Conservation (phyloP, 2,329 filamentous ascomycete species). For the Monosporascus sp. region DNA sequence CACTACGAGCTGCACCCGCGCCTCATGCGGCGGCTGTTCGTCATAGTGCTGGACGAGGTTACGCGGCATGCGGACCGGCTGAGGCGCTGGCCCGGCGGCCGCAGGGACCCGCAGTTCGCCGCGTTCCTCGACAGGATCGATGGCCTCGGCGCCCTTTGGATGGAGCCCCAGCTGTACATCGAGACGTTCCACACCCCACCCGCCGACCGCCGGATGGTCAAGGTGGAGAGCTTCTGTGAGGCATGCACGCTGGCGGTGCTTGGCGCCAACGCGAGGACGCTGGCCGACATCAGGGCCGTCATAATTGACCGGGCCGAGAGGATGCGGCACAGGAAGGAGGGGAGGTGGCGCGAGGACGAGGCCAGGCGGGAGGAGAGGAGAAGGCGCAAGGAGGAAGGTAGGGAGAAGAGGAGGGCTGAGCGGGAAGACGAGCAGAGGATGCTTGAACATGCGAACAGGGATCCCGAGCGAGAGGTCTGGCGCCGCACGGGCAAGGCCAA, state of each 20-base stretch:
- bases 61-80: slow-evolving; percentile 25
- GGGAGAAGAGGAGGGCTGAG: not conserved
- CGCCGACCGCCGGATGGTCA: slow-evolving; percentile 23
- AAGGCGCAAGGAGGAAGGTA: not conserved
- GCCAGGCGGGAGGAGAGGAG: not conserved
- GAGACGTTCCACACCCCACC: slow-evolving; percentile 27
- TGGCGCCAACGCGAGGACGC: slow-evolving; percentile 35
- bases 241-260: slow-evolving; percentile 49
- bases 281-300: slow-evolving; percentile 42
- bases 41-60: slow-evolving; percentile 37
- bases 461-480: not conserved
- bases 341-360: not conserved
- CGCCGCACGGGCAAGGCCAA: not conserved
- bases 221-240: slow-evolving; percentile 39
- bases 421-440: not conserved
- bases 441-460: not conserved
- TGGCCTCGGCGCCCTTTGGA: slow-evolving; percentile 34
- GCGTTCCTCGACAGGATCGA: slow-evolving; percentile 29
- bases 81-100: slow-evolving; percentile 16
- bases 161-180: slow-evolving; percentile 30
- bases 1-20: slow-evolving; percentile 38
- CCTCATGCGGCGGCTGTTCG: slow-evolving; percentile 39
- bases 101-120: slow-evolving; percentile 11
- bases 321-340: slow-evolving; percentile 1
- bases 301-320: slow-evolving; percentile 34